These are phyloP conservation scores for Cicer pinnatifidum DNA, from an alignment of 306 rosid genomes.

Conservation along the genomic window DNA sequence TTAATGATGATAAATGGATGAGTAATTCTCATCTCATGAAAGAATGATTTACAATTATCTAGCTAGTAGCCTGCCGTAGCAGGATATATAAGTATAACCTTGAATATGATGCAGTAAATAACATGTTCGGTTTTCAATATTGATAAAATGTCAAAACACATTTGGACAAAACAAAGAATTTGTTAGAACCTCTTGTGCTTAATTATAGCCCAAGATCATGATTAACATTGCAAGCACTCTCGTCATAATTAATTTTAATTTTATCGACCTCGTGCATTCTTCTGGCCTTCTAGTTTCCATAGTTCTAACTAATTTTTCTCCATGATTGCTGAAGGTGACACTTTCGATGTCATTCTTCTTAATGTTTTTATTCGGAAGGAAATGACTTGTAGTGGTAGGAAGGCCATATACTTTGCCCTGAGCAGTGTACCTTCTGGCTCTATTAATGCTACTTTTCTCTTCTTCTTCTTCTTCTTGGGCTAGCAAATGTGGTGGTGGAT, in stretches of 20 bases:
- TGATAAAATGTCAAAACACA: background rate
- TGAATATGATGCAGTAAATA: background rate
- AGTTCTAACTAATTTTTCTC: constrained; percentile 16
- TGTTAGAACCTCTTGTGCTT: constrained; percentile 5
- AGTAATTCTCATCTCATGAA: too few relatives aligned
- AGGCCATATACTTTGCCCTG: background rate
- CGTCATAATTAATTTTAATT: background rate
- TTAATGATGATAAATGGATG: too few relatives aligned
- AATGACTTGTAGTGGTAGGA: background rate
- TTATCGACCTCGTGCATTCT: background rate
- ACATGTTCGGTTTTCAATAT: too few relatives aligned
- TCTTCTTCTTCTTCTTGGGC: constrained; percentile 36
- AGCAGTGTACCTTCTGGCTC: background rate
- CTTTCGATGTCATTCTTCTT: background rate
- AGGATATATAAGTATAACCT: too few relatives aligned
- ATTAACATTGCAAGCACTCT: constrained; percentile 23
- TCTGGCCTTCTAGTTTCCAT: background rate
- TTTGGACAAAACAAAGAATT: background rate
- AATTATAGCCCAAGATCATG: constrained; percentile 9
- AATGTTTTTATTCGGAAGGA: background rate
- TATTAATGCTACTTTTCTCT: background rate
- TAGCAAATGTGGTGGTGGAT: constrained; percentile 56
- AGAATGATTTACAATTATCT: too few relatives aligned
- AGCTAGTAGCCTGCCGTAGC: too few relatives aligned
- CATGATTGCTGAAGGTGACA: constrained; percentile 11